Conservation (phyloP, 192 early-diverging fungal species). For the Umbelopsis sp. region DNA sequence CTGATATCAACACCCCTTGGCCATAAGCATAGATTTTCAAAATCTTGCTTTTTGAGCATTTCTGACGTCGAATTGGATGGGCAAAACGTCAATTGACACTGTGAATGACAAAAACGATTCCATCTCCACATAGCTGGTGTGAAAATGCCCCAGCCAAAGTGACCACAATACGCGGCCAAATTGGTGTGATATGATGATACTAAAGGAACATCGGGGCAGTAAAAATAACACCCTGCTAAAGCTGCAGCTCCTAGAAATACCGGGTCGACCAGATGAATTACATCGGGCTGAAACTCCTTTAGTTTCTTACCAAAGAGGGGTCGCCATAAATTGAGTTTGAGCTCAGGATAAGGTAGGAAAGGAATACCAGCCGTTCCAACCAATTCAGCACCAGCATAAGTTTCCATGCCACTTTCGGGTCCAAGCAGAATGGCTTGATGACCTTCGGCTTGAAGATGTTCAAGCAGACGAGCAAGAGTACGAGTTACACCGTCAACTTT, state of each 20-base stretch:
- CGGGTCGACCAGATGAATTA: conserved; percentile 41
- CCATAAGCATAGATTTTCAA: conserved; percentile 31
- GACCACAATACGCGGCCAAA: conserved; percentile 33
- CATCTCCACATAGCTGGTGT: conserved; percentile 37
- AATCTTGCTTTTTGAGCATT: conserved; percentile 31
- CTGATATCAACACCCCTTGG: conserved; percentile 38
- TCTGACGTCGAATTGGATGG: conserved; percentile 33
- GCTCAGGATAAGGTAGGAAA: conserved; percentile 35
- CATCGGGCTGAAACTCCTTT: conserved; percentile 32
- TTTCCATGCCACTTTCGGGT: conserved; percentile 34
- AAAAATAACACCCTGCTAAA: not conserved
- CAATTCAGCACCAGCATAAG: conserved; percentile 32
- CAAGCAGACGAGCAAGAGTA: conserved; percentile 29
- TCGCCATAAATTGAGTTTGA: conserved; percentile 39
- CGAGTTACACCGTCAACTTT: conserved; percentile 44
- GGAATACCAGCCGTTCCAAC: conserved; percentile 37
- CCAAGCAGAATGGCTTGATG: conserved; percentile 37
- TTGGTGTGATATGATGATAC: conserved; percentile 42
- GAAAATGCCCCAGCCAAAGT: conserved; percentile 37
- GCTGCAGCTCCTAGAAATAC: conserved; percentile 35
- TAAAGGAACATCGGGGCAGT: conserved; percentile 24
- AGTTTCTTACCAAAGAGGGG: conserved; percentile 31
- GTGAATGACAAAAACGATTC: conserved; percentile 34
- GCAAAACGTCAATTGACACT: conserved; percentile 25
- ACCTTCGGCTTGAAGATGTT: conserved; percentile 32